Evolutionary conservation across 2,329 filamentous ascomycete genomes (phyloP).

Genomic region (Achaetomium macrosporum): DNA sequence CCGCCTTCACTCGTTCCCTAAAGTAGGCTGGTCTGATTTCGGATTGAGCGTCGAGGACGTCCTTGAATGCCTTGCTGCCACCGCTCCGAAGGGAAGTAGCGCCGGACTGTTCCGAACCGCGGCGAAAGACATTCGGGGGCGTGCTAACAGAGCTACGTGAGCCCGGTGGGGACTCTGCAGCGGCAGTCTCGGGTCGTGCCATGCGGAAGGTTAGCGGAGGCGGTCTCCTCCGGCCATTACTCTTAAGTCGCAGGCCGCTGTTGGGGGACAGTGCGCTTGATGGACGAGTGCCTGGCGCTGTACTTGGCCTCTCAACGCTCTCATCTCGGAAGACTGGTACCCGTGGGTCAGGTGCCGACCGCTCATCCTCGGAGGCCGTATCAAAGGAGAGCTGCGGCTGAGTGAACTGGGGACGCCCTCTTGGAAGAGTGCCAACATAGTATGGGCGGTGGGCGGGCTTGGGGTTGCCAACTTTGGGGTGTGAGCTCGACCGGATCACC

Average conservation of each 20-base stretch:
- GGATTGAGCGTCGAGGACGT: constrained; percentile 54
- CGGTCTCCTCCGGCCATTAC: constrained; percentile 17
- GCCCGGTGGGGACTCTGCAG: constrained; percentile 8
- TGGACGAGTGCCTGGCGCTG: constrained; percentile 28
- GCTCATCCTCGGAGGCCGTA: constrained; percentile 11
- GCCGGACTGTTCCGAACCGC: constrained; percentile 22
- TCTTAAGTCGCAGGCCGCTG: constrained; percentile 9
- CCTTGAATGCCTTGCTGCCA: constrained; percentile 36
- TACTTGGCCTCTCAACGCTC: constrained; percentile 32
- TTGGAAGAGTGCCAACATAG: constrained; percentile 33
- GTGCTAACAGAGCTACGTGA: constrained; percentile 19
- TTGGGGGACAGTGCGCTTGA: constrained; percentile 15
- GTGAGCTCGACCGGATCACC: constrained; percentile 2
- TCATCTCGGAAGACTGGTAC: constrained; percentile 29
- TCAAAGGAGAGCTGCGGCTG: constrained; percentile 23
- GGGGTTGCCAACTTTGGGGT: constrained; percentile 33
- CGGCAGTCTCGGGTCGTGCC: constrained; percentile 7
- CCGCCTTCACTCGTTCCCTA: constrained; percentile 41
- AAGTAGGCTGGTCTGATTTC: constrained; percentile 46
- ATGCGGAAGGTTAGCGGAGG: constrained; percentile 24
- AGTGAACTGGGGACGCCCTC: constrained; percentile 29
- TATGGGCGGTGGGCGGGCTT: constrained; percentile 38
- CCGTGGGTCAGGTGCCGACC: constrained; percentile 28
- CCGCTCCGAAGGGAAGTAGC: constrained; percentile 32
- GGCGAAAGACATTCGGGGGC: background rate